Conservation (phyloP, 2,329 filamentous ascomycete species). For the Coniosporium tulheliwenetii region DNA sequence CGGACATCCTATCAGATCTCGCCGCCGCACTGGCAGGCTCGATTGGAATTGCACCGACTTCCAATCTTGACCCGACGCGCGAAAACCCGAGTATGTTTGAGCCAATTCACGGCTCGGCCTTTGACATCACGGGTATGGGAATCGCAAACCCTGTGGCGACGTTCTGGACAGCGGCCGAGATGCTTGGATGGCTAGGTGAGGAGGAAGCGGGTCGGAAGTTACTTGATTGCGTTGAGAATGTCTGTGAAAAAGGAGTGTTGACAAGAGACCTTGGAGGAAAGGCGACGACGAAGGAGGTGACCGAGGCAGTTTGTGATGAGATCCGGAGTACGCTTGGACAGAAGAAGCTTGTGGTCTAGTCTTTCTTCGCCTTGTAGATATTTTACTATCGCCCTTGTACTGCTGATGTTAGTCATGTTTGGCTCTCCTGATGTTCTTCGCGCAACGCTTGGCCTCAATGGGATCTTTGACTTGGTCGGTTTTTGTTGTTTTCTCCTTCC, state of each 20-base stretch:
- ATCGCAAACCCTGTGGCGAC: constrained; percentile 42
- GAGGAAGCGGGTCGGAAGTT: constrained; percentile 32
- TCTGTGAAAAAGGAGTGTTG: constrained; percentile 35
- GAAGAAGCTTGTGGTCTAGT: background rate
- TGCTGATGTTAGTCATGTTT: no score
- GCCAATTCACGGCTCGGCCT: constrained; percentile 43
- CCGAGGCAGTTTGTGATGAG: constrained; percentile 24
- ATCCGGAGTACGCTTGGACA: constrained; percentile 8
- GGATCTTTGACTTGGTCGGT: no score
- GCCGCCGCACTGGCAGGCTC: constrained; percentile 54
- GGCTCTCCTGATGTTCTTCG: no score
- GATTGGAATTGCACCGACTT: constrained; percentile 58
- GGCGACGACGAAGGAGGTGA: constrained; percentile 24
- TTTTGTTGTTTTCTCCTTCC: no score
- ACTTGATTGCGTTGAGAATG: constrained; percentile 36
- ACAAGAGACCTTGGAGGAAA: constrained; percentile 39
- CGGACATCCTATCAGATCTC: constrained; percentile 56
- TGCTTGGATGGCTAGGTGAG: constrained; percentile 42
- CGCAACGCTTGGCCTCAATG: no score
- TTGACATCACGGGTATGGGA: constrained; percentile 42
- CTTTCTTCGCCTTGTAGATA: no score
- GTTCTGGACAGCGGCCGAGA: constrained; percentile 43
- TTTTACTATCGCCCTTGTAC: no score
- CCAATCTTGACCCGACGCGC: constrained; percentile 50
- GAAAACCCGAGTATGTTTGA: constrained; percentile 47